A percentile compares a stretch with the other conserved stretches of the same genome.
Conservation (phyloP, 1,284 basidiomycete genomes). For the Gymnopus androsaceus region DNA sequence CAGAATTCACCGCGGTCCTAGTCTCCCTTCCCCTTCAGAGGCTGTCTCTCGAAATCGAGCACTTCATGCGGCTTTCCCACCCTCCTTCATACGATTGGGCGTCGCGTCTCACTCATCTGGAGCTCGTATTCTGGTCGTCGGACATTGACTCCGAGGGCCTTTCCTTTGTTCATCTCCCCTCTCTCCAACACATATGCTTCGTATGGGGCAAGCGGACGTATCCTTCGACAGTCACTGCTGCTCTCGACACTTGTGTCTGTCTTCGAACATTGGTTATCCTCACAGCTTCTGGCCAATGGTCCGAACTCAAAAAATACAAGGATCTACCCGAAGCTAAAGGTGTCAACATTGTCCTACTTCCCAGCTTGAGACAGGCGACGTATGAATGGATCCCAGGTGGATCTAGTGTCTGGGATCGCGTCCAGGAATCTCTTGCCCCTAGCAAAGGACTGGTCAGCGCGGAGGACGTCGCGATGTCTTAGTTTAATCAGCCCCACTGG, state of each 20-base stretch:
- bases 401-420: slow-evolving; percentile 13
- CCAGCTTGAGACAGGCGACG: slow-evolving; percentile 7
- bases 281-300: slow-evolving; percentile 6
- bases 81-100: slow-evolving; percentile 5
- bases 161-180: slow-evolving; percentile 3
- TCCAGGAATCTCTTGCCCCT: background rate
- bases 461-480: background rate
- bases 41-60: slow-evolving; percentile 11
- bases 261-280: slow-evolving; percentile 9
- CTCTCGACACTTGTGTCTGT: slow-evolving; percentile 10
- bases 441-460: background rate
- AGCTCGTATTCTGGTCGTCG: slow-evolving; percentile 12
- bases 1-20: slow-evolving; percentile 2
- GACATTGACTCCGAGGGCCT: background rate
- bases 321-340: slow-evolving; percentile 3
- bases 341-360: slow-evolving; percentile 10
- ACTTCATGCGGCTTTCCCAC: slow-evolving; percentile 8
- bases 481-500: background rate
- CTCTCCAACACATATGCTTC: slow-evolving; percentile 8
- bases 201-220: slow-evolving; percentile 9
- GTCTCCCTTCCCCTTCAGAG: slow-evolving; percentile 2
- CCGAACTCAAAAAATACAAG: slow-evolving; percentile 2
- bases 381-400: slow-evolving; percentile 15
- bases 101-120: slow-evolving; percentile 12
- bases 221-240: slow-evolving; percentile 6